Conservation (phyloP, 2,329 filamentous ascomycete genomes). For the Colletotrichum higginsianum region DNA sequence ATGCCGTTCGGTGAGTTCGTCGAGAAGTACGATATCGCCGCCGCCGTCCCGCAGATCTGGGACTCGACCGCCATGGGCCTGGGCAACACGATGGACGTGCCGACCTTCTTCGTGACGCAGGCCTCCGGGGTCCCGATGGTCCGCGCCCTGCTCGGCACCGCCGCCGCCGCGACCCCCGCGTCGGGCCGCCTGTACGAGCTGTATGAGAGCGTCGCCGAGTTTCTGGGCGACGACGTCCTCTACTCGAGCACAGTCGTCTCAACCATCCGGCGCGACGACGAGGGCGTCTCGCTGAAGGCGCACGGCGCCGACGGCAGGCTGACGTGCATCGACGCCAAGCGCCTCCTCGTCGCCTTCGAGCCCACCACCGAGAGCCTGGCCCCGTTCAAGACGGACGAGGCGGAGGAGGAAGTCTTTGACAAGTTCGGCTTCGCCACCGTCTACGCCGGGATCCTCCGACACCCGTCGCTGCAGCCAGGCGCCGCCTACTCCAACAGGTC, state of each 20-base stretch:
- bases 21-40: conserved; percentile 61
- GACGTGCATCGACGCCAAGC: conserved; percentile 45
- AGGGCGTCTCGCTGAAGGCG: conserved; percentile 43
- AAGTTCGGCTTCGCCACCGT: conserved; percentile 44
- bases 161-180: conserved; percentile 42
- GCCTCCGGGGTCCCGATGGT: conserved; percentile 44
- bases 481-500: conserved; percentile 45
- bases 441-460: conserved; percentile 47
- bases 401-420: conserved; percentile 44
- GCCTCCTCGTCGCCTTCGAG: conserved; percentile 46
- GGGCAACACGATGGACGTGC: conserved; percentile 43
- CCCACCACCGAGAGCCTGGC: conserved; percentile 45
- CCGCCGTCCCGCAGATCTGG: conserved; percentile 52
- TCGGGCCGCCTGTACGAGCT: conserved; percentile 45
- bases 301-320: conserved; percentile 16
- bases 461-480: conserved; percentile 45
- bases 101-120: conserved; percentile 43
- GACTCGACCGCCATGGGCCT: conserved; percentile 43
- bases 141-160: conserved; percentile 44
- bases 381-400: conserved; percentile 42
- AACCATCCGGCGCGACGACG: conserved; percentile 29
- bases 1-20: conserved; percentile 64
- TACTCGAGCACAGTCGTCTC: conserved; percentile 44
- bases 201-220: conserved; percentile 41
- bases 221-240: conserved; percentile 45